Evolutionary conservation across 257 asterid genomes (phyloP), one percentile per base, ranked within the genome.

Genomic region (Anisodus tanguticus): DNA sequence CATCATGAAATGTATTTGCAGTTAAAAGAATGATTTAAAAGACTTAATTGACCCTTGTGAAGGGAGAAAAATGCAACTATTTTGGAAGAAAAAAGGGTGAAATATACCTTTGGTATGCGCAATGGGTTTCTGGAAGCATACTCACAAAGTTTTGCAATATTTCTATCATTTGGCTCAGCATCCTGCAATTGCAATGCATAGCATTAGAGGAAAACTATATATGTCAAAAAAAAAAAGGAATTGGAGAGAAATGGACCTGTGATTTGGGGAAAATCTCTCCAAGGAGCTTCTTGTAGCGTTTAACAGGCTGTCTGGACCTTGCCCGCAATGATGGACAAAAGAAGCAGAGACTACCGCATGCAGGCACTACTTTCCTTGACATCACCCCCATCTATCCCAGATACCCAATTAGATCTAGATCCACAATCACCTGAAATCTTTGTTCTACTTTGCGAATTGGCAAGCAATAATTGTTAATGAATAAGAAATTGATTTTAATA

Each of bases 351-450:
- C 85, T 88, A 49, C 91, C 92, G 62, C 91, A 90, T 62, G 90
- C 92, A 11, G 92, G 92, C 47, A 90, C 83, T 76, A 90, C 92
- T 84, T 88, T 88, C 85, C 92, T 87, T 77, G 92, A 90, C 92
- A 90, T 88, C 70, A 88, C 89, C 85, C 92, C 92, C 92, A 90
- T 90, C 54, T 72, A 84, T 67, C 10, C 17, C 31, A 11, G 35
- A 8, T 55, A 22, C 26, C 26, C 35, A 31, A 31, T 31, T 31
- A 31, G 35, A 31, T 31, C 35, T 31, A 31, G 35, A 31, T 31
- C 35, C 35, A 31, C 35, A 31, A 31, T 31, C 35, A 31, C 35
- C 35, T 31, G 2, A 31, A 31, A 31, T 31, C 2, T 31, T 31
- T 26, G 0, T 26, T 26, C 31, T 26, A 26, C 31, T 26, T 26